Evolutionary conservation across 2,329 filamentous ascomycete genomes (phyloP).

Genomic region (Ilyonectria sp.): DNA sequence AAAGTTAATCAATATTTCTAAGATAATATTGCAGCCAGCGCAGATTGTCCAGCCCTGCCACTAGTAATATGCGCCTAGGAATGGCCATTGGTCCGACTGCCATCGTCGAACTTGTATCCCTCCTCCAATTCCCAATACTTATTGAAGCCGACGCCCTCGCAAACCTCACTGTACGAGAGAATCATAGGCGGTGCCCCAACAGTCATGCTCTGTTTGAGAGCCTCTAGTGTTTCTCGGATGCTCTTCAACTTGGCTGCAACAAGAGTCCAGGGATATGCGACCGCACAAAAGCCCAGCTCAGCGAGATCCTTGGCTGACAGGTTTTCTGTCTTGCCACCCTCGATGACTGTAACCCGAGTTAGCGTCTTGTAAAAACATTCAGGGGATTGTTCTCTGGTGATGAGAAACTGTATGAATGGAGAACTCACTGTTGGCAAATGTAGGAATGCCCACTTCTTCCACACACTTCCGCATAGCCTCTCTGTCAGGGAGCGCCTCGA

Average conservation of each 20-base stretch:
- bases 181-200: conserved; percentile 59
- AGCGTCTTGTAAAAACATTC: not conserved
- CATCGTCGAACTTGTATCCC: conserved; percentile 23
- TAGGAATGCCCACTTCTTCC: conserved; percentile 56
- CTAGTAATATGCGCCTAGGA: not conserved
- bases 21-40: not conserved
- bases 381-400: not conserved
- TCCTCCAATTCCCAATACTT: conserved; percentile 51
- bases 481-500: conserved; percentile 59
- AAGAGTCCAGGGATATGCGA: conserved; percentile 61
- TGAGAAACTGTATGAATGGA: too few species aligned
- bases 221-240: conserved; percentile 55
- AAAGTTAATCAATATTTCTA: not conserved
- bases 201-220: conserved; percentile 58
- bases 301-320: conserved; percentile 52
- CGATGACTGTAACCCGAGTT: conserved; percentile 40
- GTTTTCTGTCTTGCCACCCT: conserved; percentile 54
- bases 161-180: conserved; percentile 60
- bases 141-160: conserved; percentile 61
- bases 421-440: conserved; percentile 56
- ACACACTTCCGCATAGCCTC: conserved; percentile 57
- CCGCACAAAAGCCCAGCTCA: conserved; percentile 56
- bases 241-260: conserved; percentile 60
- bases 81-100: not conserved
- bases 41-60: not conserved